Base-by-base conservation (phyloP, 371 early-diverging fungal genomes). In the Parasitella parasitica region DNA sequence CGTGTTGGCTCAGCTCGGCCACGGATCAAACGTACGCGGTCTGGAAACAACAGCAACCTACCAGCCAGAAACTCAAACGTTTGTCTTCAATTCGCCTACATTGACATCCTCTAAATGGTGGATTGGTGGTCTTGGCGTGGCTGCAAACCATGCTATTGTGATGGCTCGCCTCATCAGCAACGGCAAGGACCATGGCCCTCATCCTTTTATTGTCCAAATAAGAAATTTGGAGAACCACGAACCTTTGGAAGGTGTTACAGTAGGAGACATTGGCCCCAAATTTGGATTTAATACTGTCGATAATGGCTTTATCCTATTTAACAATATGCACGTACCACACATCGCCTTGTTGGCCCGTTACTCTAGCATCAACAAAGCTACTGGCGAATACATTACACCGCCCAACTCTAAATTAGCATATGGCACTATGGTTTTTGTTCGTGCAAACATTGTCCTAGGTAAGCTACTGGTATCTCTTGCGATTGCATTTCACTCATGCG, bases 1-100 rank as follows among this genome's bases (percentile, higher is more conserved):
- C n/a, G n/a, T n/a, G n/a, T n/a, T n/a, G n/a, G n/a, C n/a, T n/a
- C n/a, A 89, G 84, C 77, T 85, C 37, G 88, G 88, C 5, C 89
- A 89, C 61, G 90, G 89, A 2, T 90, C 92, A 20, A 93, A 94
- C 58, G 87, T 94, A 6, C 84, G 88, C 61, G 91, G 91, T 2
- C 76, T 94, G n/a, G 94, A 93, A 69, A 94, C 94, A 12, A 92
- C 93, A 0, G 93, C 93, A 6, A 91, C 92, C 2, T 94, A 80
- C 61, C 73, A 86, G 22, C 83, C 83, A 9, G 83, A 82, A 62
- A 85, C 90, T 4, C 81, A 89, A 41, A 86, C 88, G 52, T 93
- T 87, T 58, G 86, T 85, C 28, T 77, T 94, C 38, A 86, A 93
- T 66, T 86, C 89, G n/a, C 91, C 94, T 36, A 86, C 81, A 3